phyloP scores from a whole-genome alignment of 2,329 filamentous ascomycete genomes.

The Monosporascus sp. region DNA sequence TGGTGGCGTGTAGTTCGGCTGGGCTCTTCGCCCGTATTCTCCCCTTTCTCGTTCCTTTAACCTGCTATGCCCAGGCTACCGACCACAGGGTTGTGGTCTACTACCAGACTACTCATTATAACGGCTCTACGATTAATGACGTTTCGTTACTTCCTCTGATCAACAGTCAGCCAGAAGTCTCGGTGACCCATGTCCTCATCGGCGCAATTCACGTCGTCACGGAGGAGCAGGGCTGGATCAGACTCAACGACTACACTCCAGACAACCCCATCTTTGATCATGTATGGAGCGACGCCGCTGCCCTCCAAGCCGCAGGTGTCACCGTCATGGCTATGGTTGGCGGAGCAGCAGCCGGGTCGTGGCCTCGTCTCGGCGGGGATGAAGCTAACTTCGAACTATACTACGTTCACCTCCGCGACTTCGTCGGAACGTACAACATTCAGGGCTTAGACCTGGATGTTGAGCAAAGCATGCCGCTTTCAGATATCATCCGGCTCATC shows the following conservation, averaged over 20 bases:
- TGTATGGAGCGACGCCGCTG: constrained; percentile 72
- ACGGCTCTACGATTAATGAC: constrained; percentile 36
- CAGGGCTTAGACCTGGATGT: constrained; percentile 75
- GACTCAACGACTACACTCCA: constrained; percentile 75
- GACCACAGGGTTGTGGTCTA: constrained; percentile 43
- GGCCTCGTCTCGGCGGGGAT: constrained; percentile 49
- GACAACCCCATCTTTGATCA: constrained; percentile 61
- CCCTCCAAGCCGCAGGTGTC: constrained; percentile 67
- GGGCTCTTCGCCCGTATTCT: constrained; percentile 15
- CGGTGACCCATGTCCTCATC: constrained; percentile 75
- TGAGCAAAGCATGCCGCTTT: constrained; percentile 68
- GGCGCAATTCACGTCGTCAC: constrained; percentile 81
- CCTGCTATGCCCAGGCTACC: constrained; percentile 10
- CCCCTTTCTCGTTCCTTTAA: constrained; percentile 17
- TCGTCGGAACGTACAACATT: constrained; percentile 56
- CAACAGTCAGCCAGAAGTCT: constrained; percentile 37
- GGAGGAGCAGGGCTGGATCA: constrained; percentile 55
- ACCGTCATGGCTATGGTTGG: constrained; percentile 84
- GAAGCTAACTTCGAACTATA: constrained; percentile 63
- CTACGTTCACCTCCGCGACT: constrained; percentile 62
- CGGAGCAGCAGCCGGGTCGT: constrained; percentile 75
- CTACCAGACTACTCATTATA: constrained; percentile 46
- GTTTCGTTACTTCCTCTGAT: constrained; percentile 51
- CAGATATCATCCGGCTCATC: constrained; percentile 61
- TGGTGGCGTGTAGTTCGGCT: constrained; percentile 7